phyloP scores from a whole-genome alignment of 2,329 filamentous ascomycete genomes.

The Ramularia endophylla region DNA sequence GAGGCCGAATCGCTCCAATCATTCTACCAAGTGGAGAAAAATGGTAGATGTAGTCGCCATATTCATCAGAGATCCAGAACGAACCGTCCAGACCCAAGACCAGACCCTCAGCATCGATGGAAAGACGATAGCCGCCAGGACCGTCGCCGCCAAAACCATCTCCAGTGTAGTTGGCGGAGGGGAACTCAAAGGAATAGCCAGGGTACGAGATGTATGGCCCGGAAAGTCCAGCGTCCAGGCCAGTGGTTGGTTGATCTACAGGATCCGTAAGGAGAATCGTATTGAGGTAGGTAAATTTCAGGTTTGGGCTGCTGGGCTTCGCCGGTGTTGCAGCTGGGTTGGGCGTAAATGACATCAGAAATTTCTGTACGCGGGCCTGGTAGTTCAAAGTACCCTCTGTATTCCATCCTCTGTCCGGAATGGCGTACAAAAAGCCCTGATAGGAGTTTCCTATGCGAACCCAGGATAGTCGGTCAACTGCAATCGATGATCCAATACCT shows the following conservation, averaged over 20 bases:
- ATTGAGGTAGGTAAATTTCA: constrained; percentile 57
- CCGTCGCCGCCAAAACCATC: constrained; percentile 62
- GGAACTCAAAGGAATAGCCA: constrained; percentile 54
- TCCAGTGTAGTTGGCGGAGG: constrained; percentile 57
- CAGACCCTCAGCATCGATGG: constrained; percentile 62
- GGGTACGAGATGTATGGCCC: constrained; percentile 48
- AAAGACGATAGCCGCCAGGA: constrained; percentile 53
- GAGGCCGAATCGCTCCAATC: constrained; percentile 58
- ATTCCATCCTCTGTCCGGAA: constrained; percentile 62
- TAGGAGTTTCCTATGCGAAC: constrained; percentile 49
- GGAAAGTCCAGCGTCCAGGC: constrained; percentile 54
- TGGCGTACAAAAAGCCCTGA: constrained; percentile 54
- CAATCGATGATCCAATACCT: constrained; percentile 59
- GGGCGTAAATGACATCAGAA: constrained; percentile 54
- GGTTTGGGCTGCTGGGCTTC: constrained; percentile 53
- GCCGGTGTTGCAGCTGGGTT: constrained; percentile 45
- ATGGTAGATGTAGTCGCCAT: constrained; percentile 64
- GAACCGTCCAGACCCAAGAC: constrained; percentile 53
- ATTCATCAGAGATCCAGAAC: constrained; percentile 68
- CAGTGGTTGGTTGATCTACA: constrained; percentile 55
- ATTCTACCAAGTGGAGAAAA: constrained; percentile 56
- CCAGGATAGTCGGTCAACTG: constrained; percentile 57
- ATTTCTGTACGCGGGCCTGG: constrained; percentile 63
- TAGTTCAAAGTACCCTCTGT: constrained; percentile 61
- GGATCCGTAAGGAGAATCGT: constrained; percentile 61